phyloP scores from a whole-genome alignment of 495 filamentous ascomycete species.

The Trichoderma virens region DNA sequence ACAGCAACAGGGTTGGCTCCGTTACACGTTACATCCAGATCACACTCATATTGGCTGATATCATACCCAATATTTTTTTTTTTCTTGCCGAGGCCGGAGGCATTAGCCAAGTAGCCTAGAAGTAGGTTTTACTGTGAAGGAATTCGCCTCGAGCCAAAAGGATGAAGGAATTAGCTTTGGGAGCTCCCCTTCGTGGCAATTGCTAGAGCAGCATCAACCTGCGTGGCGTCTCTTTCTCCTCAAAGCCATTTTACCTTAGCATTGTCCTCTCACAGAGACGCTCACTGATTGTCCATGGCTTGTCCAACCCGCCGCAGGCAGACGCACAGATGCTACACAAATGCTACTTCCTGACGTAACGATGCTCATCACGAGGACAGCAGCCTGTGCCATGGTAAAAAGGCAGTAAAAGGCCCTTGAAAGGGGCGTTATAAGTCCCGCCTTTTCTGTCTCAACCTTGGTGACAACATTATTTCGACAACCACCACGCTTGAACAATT shows the following conservation, averaged over 20 bases:
- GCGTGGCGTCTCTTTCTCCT: neutral
- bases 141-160: too few relatives aligned
- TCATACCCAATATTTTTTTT: neutral
- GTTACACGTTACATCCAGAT: neutral
- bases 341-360: constrained; percentile 7
- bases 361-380: constrained; percentile 7
- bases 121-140: too few relatives aligned
- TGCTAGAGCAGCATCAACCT: neutral
- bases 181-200: neutral
- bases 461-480: neutral
- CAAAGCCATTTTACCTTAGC: neutral
- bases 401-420: neutral
- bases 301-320: neutral
- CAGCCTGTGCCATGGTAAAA: neutral
- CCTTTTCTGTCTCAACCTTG: neutral
- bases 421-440: neutral
- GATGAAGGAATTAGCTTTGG: neutral
- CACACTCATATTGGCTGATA: neutral
- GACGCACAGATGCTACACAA: neutral
- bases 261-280: neutral
- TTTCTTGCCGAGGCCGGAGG: neutral
- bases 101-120: neutral
- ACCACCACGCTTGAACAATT: neutral
- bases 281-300: neutral
- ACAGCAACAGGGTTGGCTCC: neutral